phyloP scores from a whole-genome alignment of 805 yeast genomes.

The Candida germanica region DNA sequence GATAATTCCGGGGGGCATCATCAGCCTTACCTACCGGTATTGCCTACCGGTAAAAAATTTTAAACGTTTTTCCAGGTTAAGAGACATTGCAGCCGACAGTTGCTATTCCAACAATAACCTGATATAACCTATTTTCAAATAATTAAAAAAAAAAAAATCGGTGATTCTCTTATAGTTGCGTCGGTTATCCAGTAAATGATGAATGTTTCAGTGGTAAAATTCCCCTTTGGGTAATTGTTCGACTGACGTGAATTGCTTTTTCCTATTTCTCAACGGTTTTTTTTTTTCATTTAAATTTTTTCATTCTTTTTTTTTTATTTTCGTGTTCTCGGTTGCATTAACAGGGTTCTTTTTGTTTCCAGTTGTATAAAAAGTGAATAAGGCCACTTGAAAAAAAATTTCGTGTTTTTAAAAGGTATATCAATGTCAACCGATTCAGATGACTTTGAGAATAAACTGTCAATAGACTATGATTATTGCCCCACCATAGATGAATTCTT shows the following conservation, averaged over 20 bases:
- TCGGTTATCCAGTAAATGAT: neutral
- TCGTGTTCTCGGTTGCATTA: neutral
- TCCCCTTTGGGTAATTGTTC: neutral
- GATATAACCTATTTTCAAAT: neutral
- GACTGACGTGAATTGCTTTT: neutral
- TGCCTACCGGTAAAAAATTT: too few species aligned
- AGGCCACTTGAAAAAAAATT: too few species aligned
- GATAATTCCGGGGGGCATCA: too few species aligned
- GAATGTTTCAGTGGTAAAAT: neutral
- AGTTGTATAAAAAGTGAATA: neutral
- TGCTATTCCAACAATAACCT: neutral
- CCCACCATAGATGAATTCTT: conserved; percentile 25
- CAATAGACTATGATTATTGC: conserved; percentile 5
- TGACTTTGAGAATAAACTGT: too few species aligned
- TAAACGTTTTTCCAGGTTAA: too few species aligned
- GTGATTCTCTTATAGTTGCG: neutral
- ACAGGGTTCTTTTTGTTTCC: neutral
- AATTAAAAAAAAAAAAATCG: neutral
- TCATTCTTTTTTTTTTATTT: too few species aligned
- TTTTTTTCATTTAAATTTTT: too few species aligned
- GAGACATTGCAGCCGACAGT: too few species aligned
- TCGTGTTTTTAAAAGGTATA: too few species aligned
- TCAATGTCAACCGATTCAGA: too few species aligned
- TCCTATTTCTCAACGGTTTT: neutral
- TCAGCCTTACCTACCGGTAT: too few species aligned